A percentile compares a stretch with the other conserved stretches of the same genome.
Conservation (phyloP, 768 basidiomycete genomes). For the Daedaleopsis nitida region DNA sequence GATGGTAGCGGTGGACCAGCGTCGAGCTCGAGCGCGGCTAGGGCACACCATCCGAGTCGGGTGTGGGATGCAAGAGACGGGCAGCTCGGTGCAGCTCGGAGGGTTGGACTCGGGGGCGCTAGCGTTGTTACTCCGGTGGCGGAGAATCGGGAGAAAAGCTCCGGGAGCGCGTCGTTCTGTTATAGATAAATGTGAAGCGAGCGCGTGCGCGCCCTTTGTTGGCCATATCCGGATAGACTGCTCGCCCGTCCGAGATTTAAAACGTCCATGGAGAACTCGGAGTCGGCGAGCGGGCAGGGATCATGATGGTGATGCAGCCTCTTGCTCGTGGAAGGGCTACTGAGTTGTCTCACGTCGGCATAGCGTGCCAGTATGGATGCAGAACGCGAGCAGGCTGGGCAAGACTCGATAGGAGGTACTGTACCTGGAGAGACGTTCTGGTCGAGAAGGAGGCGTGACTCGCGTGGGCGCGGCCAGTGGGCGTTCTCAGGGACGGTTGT, state of each 20-base stretch:
- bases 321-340: neutral
- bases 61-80: too few species aligned
- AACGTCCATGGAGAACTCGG: too few species aligned
- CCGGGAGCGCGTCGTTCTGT: neutral
- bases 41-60: too few species aligned
- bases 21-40: too few species aligned
- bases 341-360: neutral
- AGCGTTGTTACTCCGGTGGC: neutral
- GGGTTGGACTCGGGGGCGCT: too few species aligned
- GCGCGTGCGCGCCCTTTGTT: neutral
- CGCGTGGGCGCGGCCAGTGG: constrained; percentile 1
- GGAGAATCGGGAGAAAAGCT: neutral
- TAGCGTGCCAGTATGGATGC: neutral
- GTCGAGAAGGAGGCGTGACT: neutral
- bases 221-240: neutral
- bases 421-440: neutral
- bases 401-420: neutral
- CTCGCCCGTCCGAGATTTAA: too few species aligned
- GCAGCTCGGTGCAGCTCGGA: too few species aligned
- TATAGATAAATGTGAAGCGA: too few species aligned
- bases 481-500: constrained; percentile 14
- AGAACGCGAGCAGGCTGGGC: neutral
- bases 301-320: neutral
- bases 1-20: too few species aligned
- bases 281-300: neutral